Evolutionary conservation across 176 grass and related monocot genomes (phyloP), one percentile per base, ranked within the genome.

Genomic region (Juncus effusus): DNA sequence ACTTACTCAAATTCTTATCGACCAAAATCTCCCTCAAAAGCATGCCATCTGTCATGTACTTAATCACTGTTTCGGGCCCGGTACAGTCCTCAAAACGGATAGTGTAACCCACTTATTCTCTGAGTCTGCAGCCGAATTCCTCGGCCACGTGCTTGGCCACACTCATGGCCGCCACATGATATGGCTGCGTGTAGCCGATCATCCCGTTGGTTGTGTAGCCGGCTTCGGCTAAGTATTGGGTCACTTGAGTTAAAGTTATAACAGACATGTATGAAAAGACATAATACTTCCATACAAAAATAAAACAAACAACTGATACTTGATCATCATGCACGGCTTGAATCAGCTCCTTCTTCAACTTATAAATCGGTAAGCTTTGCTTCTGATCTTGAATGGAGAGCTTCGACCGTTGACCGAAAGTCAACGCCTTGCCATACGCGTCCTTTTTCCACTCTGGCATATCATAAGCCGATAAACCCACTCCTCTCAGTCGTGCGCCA

Each of bases 361-460:
- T 91, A 69, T 81, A 91, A 68, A 96, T 96, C 10, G 92, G 92
- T 78, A 96, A 88, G 57, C 76, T 88, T 60, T 96, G 92, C 60
- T 82, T 88, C 74, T 96, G 92, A 40, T 91, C 87, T 61, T 96
- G 92, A 50, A 96, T 88, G 13, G 87, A 91, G 60, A 91, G 64
- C 70, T 90, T 96, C 5, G 84, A 90, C 61, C 87, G 87, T 62
- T 91, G 82, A 56, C 84, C 92, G 74, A 91, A 91, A 35, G 92
- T 91, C 63, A 88, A 73, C n/a, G 87, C 87, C 42, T 91, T 96
- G 71, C 88, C 93, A 75, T 96, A 96, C 2, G 93, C 88, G 67
- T 96, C 91, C 52, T 91, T 89, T 72, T 96, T 96, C 93, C 93
- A 96, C 60, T 91, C 93, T 1, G 93, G 93, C 88, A 96, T 96